Percentiles rank a stretch among this genome's conserved stretches.
Conservation (phyloP, 306 rosid species). For the Quercus dentata region DNA sequence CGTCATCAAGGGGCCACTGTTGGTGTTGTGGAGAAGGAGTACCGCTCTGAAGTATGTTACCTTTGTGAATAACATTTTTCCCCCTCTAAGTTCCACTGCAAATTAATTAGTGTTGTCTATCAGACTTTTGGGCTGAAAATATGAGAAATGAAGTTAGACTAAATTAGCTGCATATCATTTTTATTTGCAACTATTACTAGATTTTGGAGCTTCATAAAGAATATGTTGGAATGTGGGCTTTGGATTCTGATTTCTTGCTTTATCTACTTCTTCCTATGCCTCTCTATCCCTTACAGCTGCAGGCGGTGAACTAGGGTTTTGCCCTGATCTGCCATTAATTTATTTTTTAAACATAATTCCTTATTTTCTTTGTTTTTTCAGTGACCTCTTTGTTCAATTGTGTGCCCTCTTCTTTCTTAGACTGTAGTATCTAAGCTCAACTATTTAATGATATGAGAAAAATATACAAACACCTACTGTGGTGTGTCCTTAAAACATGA, state of each 20-base stretch:
- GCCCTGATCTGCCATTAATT: too few species aligned
- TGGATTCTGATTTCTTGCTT: not conserved
- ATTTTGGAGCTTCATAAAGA: not conserved
- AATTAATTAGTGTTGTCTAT: not conserved
- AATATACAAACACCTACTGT: too few species aligned
- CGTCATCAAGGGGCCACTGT: slow-evolving; percentile 82
- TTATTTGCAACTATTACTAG: not conserved
- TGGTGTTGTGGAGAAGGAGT: slow-evolving; percentile 80
- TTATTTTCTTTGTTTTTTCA: too few species aligned
- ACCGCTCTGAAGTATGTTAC: slow-evolving; percentile 64
- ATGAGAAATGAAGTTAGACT: not conserved
- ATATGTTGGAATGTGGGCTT: not conserved
- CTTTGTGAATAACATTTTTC: not conserved
- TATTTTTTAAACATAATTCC: too few species aligned
- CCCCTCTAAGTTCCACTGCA: not conserved
- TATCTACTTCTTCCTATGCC: not conserved
- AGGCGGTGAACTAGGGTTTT: too few species aligned
- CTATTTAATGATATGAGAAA: too few species aligned
- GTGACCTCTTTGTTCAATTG: too few species aligned
- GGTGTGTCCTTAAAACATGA: too few species aligned
- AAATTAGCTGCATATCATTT: not conserved
- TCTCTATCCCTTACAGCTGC: too few species aligned
- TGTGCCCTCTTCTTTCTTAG: too few species aligned
- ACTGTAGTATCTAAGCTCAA: too few species aligned
- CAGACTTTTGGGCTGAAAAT: not conserved